phyloP scores from a whole-genome alignment of 1,284 basidiomycete species.

The Coriolopsis trogii region DNA sequence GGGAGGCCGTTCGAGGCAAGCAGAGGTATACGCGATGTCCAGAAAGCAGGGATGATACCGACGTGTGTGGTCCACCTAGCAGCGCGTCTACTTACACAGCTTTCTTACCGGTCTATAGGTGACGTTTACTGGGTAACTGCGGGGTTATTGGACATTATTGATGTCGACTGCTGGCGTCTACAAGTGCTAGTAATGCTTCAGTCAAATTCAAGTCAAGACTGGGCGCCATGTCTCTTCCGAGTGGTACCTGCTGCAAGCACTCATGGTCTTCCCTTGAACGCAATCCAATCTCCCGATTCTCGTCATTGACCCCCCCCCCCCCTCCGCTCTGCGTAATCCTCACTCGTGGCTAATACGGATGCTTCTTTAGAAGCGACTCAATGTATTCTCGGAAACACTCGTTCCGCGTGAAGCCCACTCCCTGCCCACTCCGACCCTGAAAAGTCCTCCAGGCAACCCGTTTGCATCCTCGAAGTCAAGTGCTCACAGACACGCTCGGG shows the following conservation, averaged over 20 bases:
- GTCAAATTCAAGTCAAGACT: too few relatives aligned
- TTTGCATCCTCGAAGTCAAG: constrained; percentile 1
- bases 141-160: too few relatives aligned
- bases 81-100: constrained; percentile 13
- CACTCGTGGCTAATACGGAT: too few relatives aligned
- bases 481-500: constrained; percentile 6
- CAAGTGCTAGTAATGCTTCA: too few relatives aligned
- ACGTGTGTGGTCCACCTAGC: constrained; percentile 19
- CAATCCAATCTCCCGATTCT: too few relatives aligned
- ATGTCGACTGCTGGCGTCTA: too few relatives aligned
- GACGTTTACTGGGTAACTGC: neutral
- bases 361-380: too few relatives aligned
- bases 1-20: constrained; percentile 1
- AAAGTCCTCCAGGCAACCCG: neutral
- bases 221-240: too few relatives aligned
- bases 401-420: constrained; percentile 2
- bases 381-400: constrained; percentile 14
- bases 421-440: neutral
- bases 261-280: too few relatives aligned
- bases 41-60: constrained; percentile 7
- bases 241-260: too few relatives aligned
- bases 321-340: too few relatives aligned
- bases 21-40: neutral
- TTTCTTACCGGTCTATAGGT: neutral
- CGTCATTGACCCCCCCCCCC: too few relatives aligned